Base-by-base conservation (phyloP, 2,329 filamentous ascomycete species). In the Clarireedia paspali region DNA sequence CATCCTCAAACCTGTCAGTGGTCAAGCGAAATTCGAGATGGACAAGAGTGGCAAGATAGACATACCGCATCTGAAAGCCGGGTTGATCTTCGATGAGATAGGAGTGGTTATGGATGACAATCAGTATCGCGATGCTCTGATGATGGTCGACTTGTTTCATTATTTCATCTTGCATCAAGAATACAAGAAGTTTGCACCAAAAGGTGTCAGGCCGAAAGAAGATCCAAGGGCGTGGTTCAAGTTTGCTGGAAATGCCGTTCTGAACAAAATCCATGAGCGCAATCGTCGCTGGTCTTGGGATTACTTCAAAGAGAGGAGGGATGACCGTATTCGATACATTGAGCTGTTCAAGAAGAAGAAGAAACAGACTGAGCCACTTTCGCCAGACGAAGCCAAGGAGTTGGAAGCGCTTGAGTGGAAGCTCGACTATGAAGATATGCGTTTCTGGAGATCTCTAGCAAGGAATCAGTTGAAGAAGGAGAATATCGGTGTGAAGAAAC, bases 81-180 rank as follows among this genome's bases (percentile, higher is more conserved):
- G 88, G 40, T 74, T 99, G 17, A 75, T 97, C 1, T 99, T 99
- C 65, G 92, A 99, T 67, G 95, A 99, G 68, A 91, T 99, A 57
- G 94, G 95, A 50, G 86, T 99, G 61, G 89, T 97, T n/a, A 80
- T 99, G 34, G 95, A 99, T 64, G 92, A 99, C 62, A 84, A 96
- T 62, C 94, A 99, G 70, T 99, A 99, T 69, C 88, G 95, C 30
- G 94, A 99, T 73, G 90, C 87, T 5, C 75, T 99, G 57, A 99
- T 99, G 94, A 88, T 99, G 76, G 88, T 97, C 2, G 94, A 99
- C 69, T 77, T 97, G 2, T 99, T 99, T 75, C 94, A 99, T 71
- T 97, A 96, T 73, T 99, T 97, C 71, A 88, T 96, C 64, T 86
- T 92, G 34, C 94, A 99, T 63, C 94, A 97, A 70, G 92, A 99